Percentiles rank a stretch among this genome's conserved stretches.
Conservation (phyloP, 75 land plant species). For the Picea sitchensis region DNA sequence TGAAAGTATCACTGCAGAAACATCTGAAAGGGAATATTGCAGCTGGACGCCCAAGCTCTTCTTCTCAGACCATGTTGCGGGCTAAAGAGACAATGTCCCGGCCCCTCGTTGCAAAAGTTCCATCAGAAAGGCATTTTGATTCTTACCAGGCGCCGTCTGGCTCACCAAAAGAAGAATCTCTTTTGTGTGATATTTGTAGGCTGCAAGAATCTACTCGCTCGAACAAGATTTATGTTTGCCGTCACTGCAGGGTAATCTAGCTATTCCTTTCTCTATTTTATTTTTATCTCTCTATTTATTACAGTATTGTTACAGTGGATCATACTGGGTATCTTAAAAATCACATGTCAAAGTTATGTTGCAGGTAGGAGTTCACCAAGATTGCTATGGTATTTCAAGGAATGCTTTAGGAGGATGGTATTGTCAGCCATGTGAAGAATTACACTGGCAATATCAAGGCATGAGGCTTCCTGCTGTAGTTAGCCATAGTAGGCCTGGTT, state of each 20-base stretch:
- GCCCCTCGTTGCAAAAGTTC: slow-evolving; percentile 27
- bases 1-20: slow-evolving; percentile 22
- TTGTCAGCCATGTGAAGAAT: slow-evolving; percentile 85
- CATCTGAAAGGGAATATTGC: slow-evolving; percentile 10
- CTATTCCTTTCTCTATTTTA: background rate
- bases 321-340: background rate
- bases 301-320: background rate
- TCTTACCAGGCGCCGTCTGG: slow-evolving; percentile 16
- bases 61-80: slow-evolving; percentile 30
- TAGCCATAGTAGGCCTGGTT: slow-evolving; percentile 33
- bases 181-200: slow-evolving; percentile 71
- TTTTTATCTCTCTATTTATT: background rate
- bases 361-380: slow-evolving; percentile 89
- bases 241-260: slow-evolving; percentile 63
- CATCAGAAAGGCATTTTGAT: slow-evolving; percentile 43
- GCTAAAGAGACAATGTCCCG: slow-evolving; percentile 42
- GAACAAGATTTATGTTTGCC: slow-evolving; percentile 68
- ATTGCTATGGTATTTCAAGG: slow-evolving; percentile 65
- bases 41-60: slow-evolving; percentile 22
- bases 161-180: slow-evolving; percentile 34
- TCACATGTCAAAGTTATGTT: background rate
- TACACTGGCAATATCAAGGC: slow-evolving; percentile 31
- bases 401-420: slow-evolving; percentile 62
- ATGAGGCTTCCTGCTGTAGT: slow-evolving; percentile 27
- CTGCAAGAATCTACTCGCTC: slow-evolving; percentile 48